Conservation (phyloP, 2,329 filamentous ascomycete species). For the Didymellaceae sp. region DNA sequence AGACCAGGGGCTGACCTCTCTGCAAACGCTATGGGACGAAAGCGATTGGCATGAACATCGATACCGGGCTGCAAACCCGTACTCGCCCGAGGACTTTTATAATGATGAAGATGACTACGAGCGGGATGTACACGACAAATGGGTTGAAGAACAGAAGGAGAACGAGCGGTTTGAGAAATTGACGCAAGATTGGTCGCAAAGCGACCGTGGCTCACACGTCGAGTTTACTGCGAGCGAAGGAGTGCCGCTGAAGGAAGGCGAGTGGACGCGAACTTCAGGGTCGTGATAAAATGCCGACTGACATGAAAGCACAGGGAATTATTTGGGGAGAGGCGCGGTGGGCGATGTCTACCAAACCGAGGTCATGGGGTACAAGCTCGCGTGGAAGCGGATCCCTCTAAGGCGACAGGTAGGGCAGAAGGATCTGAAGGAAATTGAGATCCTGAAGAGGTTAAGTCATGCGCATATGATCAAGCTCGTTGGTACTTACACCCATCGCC, state of each 20-base stretch:
- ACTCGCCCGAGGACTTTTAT: no score
- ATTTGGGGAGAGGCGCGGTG: conserved; percentile 25
- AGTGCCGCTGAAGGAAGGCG: not conserved
- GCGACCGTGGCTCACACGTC: not conserved
- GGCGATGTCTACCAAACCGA: conserved; percentile 30
- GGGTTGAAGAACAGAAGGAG: not conserved
- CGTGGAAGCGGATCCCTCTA: conserved; percentile 26
- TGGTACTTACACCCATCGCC: conserved; percentile 29
- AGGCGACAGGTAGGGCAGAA: conserved; percentile 17
- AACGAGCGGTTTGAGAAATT: not conserved
- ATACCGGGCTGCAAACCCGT: no score
- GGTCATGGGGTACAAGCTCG: conserved; percentile 19
- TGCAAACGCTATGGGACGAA: no score
- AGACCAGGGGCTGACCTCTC: no score
- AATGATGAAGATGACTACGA: not conserved
- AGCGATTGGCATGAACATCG: no score
- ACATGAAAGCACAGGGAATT: conserved; percentile 39
- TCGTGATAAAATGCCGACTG: not conserved
- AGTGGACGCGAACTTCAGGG: no score
- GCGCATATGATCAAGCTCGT: conserved; percentile 30
- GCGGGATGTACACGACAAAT: not conserved
- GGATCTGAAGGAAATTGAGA: conserved; percentile 30
- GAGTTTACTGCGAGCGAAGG: not conserved
- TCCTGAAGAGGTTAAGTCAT: conserved; percentile 28
- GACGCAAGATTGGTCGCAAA: not conserved